phyloP scores from a whole-genome alignment of 225 moss, liverwort and hornwort species.

The Pseudoscleropodium purum region DNA sequence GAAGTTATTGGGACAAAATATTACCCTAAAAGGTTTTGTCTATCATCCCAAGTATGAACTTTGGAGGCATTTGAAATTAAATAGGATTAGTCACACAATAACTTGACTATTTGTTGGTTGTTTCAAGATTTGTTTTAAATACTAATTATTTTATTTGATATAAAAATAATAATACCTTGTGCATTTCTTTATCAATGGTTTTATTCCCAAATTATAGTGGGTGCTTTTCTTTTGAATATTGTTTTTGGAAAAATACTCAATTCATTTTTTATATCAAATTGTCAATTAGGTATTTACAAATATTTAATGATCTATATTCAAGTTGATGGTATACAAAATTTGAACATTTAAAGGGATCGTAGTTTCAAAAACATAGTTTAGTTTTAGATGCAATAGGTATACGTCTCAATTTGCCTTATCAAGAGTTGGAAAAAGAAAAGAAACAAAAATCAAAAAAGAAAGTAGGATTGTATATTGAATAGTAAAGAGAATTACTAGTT shows the following conservation, averaged over 20 bases:
- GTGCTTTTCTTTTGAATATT: neutral
- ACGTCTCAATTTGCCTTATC: neutral
- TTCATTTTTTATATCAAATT: neutral
- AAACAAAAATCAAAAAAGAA: neutral
- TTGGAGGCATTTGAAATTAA: neutral
- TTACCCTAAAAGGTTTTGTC: neutral
- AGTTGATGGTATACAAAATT: neutral
- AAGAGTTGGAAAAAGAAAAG: neutral
- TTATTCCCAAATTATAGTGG: neutral
- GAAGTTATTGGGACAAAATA: neutral
- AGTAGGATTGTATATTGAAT: neutral
- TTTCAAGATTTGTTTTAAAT: neutral
- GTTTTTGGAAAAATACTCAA: neutral
- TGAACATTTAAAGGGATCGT: neutral
- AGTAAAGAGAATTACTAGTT: neutral
- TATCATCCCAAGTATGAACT: neutral
- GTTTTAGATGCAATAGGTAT: neutral
- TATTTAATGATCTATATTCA: neutral
- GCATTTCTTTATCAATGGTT: neutral
- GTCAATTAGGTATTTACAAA: neutral
- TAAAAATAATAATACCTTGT: too few relatives aligned
- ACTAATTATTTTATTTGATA: neutral
- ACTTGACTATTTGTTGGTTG: neutral
- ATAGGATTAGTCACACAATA: neutral
- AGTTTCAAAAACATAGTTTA: neutral